phyloP scores from a whole-genome alignment of 2,329 filamentous ascomycete species.

The Trichoderma gracile region DNA sequence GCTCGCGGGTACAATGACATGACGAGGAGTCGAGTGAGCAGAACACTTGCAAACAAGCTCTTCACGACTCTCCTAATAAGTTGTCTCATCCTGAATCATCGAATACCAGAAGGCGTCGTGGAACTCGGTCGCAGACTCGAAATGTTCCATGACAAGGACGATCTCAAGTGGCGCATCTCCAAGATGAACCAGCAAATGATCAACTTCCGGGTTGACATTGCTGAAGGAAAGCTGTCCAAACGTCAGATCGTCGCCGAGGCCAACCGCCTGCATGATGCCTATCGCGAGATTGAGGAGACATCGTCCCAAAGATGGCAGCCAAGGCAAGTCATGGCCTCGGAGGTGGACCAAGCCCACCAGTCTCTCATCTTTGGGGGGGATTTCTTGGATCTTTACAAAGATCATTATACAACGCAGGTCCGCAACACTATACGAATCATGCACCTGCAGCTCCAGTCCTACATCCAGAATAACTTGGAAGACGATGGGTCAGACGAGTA shows the following conservation, averaged over 20 bases:
- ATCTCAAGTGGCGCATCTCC: conserved; percentile 31
- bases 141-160: conserved; percentile 20
- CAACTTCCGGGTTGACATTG: conserved; percentile 28
- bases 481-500: not conserved
- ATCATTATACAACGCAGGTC: conserved; percentile 31
- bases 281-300: conserved; percentile 17
- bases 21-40: conserved; percentile 26
- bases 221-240: conserved; percentile 19
- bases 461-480: conserved; percentile 14
- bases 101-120: conserved; percentile 23
- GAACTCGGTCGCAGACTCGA: conserved; percentile 24
- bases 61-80: conserved; percentile 27
- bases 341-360: not conserved
- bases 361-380: conserved; percentile 24
- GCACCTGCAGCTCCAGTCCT: conserved; percentile 28
- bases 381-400: conserved; percentile 30
- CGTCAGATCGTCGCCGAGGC: conserved; percentile 6
- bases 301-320: conserved; percentile 27
- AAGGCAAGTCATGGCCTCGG: conserved; percentile 1
- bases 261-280: conserved; percentile 4
- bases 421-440: conserved; percentile 31
- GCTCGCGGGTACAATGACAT: conserved; percentile 25
- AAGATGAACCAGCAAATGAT: conserved; percentile 27
- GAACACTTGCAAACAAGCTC: conserved; percentile 20
- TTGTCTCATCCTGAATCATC: conserved; percentile 17